phyloP scores from a whole-genome alignment of 352 stramenopile genomes.

The Globisporangium polare region DNA sequence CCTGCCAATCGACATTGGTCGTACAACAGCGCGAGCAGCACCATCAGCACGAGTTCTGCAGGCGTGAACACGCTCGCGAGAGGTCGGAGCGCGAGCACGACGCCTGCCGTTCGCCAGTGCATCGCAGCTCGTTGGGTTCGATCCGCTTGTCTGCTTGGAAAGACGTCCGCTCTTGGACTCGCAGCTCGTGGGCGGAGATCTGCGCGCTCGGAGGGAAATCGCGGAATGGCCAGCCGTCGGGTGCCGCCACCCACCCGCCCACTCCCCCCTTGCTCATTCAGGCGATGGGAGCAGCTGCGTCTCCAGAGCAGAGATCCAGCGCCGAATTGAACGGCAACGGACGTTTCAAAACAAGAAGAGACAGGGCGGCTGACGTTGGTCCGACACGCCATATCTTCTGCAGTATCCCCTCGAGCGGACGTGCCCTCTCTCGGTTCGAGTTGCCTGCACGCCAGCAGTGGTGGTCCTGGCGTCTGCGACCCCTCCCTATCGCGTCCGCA shows the following conservation, averaged over 20 bases:
- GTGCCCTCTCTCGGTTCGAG: too few species aligned
- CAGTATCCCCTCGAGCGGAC: neutral
- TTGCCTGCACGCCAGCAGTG: too few species aligned
- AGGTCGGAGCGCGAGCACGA: slow-evolving; percentile 8
- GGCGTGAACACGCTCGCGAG: slow-evolving; percentile 18
- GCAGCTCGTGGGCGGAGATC: neutral
- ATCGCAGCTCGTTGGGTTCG: neutral
- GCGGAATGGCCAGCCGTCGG: slow-evolving; percentile 2
- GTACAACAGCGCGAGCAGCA: slow-evolving; percentile 11
- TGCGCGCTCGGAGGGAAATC: slow-evolving; percentile 10
- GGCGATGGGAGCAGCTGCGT: neutral
- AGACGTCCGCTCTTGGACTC: neutral
- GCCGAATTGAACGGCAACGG: neutral
- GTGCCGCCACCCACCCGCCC: neutral
- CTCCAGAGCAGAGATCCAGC: neutral
- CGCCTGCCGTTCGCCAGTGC: slow-evolving; percentile 8
- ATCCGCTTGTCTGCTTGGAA: neutral
- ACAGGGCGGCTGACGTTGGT: slow-evolving; percentile 2
- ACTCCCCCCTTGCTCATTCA: neutral
- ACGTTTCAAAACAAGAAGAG: neutral
- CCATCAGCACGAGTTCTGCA: slow-evolving; percentile 17
- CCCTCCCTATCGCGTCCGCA: neutral
- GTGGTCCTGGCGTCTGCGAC: too few species aligned
- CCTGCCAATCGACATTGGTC: neutral
- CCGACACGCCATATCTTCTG: slow-evolving; percentile 9